These are phyloP conservation scores for Chalara sp. DNA, from an alignment of 2,329 filamentous ascomycete species.

Conservation along the genomic window DNA sequence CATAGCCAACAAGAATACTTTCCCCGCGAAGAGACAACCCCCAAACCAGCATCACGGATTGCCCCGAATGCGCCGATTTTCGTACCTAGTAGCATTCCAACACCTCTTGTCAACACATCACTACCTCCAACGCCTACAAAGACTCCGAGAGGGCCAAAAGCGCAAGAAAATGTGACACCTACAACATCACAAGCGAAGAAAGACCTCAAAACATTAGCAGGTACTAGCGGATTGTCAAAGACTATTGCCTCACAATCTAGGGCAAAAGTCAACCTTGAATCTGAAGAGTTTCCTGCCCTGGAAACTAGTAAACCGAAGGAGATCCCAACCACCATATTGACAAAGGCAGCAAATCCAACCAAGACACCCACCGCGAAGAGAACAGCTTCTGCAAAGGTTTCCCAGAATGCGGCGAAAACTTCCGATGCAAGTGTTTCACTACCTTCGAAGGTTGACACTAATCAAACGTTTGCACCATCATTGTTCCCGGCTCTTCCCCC, in stretches of 20 bases:
- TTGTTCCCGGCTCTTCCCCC: conserved; percentile 47
- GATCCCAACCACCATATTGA: conserved; percentile 4
- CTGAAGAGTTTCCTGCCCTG: conserved; percentile 58
- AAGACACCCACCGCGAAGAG: conserved; percentile 4
- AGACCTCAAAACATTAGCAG: conserved; percentile 38
- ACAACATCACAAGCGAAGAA: conserved; percentile 31
- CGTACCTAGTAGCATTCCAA: conserved; percentile 19
- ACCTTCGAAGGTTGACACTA: conserved; percentile 31
- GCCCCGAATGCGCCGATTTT: conserved; percentile 23
- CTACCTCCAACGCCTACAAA: conserved; percentile 15
- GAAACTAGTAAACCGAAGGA: conserved; percentile 30
- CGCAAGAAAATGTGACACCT: not conserved
- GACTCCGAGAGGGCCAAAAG: not conserved
- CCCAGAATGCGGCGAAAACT: conserved; percentile 10
- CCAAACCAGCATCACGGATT: conserved; percentile 19
- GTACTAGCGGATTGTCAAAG: conserved; percentile 40
- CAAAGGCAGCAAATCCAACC: conserved; percentile 11
- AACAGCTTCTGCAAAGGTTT: conserved; percentile 1
- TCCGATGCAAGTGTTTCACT: conserved; percentile 41
- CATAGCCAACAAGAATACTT: conserved; percentile 32
- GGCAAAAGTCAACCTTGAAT: conserved; percentile 35
- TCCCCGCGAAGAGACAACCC: conserved; percentile 16
- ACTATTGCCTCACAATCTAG: conserved; percentile 30
- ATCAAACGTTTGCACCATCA: conserved; percentile 20
- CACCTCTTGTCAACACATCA: conserved; percentile 22